Base-by-base conservation (phyloP, 2,329 filamentous ascomycete species). In the Pyrenochaeta sp. region DNA sequence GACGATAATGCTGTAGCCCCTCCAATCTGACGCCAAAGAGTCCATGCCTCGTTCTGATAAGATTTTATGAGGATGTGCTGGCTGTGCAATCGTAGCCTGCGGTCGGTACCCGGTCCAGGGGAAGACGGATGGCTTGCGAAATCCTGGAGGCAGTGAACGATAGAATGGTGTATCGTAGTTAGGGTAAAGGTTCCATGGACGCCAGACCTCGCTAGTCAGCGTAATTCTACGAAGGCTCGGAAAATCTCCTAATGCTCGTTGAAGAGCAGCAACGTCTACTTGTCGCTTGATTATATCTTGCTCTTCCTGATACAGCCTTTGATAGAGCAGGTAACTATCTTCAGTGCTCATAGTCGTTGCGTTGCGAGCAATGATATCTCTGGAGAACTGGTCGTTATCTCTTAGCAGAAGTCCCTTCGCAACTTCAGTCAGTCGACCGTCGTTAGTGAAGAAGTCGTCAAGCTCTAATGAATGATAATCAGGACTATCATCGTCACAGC, bases 141-240 rank as follows among this genome's bases (percentile, higher is more conserved):
- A 78, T 3, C 75, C 74, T 1, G 52, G 41, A 0, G 77, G 77
- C 11, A 81, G 72, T 2, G 71, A 67, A 5, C 77, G 76, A 27
- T 79, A 77, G 61, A 77, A 77, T 1, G 79, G 79, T 0, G 79
- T 81, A 17, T 76, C 55, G 44, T 81, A 80, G 0, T 72, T 51
- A 0, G 78, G 79, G 0, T 50, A 43, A n/a, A 73, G 71, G 0
- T 73, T 51, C 37, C 65, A 61, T 10, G 60, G 60, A 0, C 76
- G 76, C 54, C 81, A 78, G 0, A 76, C 64, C 1, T 76, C 74
- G 6, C 73, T 74, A 3, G 79, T 80, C 11, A 81, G 50, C 0
- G 66, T 78, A 7, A 82, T 59, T 37, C 68, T 71, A 30, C 50
- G 66, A 2, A 81, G 60, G 2, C 61, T 64, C 0, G 75, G 72